Percentiles rank a stretch among this genome's conserved stretches.
These are phyloP conservation scores for Fraxinus sp. DNA, from an alignment of 305 asterid species.

Conservation along the genomic window DNA sequence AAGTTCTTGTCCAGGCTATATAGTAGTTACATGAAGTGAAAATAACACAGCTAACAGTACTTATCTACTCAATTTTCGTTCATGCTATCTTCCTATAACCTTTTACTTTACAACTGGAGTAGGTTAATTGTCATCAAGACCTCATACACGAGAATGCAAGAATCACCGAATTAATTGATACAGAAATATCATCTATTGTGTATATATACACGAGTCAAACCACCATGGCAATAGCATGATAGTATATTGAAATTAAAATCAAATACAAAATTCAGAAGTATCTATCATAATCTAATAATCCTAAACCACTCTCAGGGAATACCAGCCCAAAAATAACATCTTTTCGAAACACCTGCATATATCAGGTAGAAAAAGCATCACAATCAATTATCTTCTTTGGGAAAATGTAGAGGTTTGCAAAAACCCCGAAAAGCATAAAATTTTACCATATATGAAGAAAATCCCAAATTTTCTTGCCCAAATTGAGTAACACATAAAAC, in stretches of 20 bases:
- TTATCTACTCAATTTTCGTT: neutral
- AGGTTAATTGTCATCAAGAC: neutral
- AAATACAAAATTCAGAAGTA: neutral
- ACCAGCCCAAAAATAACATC: neutral
- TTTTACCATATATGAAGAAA: neutral
- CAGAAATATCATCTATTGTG: neutral
- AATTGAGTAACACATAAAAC: constrained; percentile 14
- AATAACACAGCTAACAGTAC: neutral
- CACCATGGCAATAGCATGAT: neutral
- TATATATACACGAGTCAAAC: neutral
- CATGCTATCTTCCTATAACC: constrained; percentile 11
- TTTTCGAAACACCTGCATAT: neutral
- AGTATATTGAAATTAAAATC: neutral
- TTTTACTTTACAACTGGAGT: neutral
- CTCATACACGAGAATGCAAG: neutral
- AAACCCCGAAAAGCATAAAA: neutral
- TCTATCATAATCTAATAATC: neutral
- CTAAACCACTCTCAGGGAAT: neutral
- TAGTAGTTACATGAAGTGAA: neutral
- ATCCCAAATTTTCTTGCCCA: constrained; percentile 16
- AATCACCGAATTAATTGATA: neutral
- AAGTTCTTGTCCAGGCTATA: neutral
- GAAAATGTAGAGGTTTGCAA: neutral
- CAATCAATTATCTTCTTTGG: neutral
- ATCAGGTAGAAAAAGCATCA: neutral